Evolutionary conservation across 2,329 filamentous ascomycete genomes (phyloP), one percentile per base, ranked within the genome.

Genomic region (Podosphaera fusca): DNA sequence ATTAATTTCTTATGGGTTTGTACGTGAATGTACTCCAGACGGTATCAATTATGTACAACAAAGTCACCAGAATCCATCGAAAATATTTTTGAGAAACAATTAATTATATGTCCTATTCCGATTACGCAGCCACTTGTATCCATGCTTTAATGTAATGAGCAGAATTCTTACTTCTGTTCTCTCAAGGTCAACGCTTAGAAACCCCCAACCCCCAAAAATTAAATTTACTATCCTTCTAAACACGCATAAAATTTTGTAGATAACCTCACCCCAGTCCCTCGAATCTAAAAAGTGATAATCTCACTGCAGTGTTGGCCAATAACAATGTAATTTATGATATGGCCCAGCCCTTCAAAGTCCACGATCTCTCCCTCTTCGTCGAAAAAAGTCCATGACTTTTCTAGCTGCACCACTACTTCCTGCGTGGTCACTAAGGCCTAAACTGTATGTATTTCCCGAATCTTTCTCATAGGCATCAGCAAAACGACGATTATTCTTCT

Each of bases 341-440:
- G 4, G 33, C 10, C 40, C 33, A 14, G 29, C 42, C 54, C 29
- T 29, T 60, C 46, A 60, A 52, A 60, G 55, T 5, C 59, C 63
- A 21, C 65, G 58, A 84, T 75, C 63, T 82, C 86, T 71, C 84
- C 85, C 87, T 67, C 89, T 79, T 68, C 89, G 78, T 64, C 92
- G 78, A 74, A 98, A 98, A 70, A 96, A 95, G 71, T 98, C 90
- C 89, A 98, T 96, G 45, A 98, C 92, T 67, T 87, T 82, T 68
- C 89, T 84, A 12, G 89, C 88, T 2, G 88, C 85, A 58, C 87
- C 87, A 61, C 82, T 90, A 69, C 85, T 94, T 50, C 90, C 90
- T 36, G 82, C 82, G 55, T 67, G 63, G 65, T 88, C 82, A 56
- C 82, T 79, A 56, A 75, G 74, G 40, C 69, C 68, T 61, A 72